Conservation (phyloP, 495 filamentous ascomycete genomes). For the Podospora fimiseda region DNA sequence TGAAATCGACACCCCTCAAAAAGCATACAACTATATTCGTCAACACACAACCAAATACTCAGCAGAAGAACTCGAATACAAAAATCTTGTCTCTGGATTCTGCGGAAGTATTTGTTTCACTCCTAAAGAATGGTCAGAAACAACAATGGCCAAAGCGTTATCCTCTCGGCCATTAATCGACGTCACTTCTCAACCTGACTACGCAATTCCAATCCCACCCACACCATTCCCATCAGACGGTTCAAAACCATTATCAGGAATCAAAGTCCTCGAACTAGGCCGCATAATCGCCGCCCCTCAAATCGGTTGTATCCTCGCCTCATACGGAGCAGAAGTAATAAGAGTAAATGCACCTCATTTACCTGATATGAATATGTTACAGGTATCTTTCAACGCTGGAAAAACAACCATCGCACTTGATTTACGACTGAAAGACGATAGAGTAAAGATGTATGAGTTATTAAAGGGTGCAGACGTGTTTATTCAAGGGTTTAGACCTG, state of each 20-base stretch:
- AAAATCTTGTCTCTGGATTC: constrained; percentile 19
- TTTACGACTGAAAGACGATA: constrained; percentile 39
- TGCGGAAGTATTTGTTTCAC: constrained; percentile 26
- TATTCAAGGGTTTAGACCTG: constrained; percentile 50
- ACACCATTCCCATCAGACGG: constrained; percentile 9
- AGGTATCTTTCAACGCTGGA: constrained; percentile 27
- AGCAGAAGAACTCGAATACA: constrained; percentile 20
- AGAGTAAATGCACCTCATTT: constrained; percentile 18
- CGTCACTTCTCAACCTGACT: not conserved
- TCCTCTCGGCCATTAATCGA: constrained; percentile 19
- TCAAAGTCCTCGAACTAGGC: constrained; percentile 50
- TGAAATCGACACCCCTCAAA: constrained; percentile 10
- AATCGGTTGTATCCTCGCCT: constrained; percentile 46
- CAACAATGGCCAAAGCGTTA: constrained; percentile 20
- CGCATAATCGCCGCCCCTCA: constrained; percentile 47
- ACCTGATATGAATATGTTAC: constrained; percentile 16
- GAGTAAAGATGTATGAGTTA: constrained; percentile 43
- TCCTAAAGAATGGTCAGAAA: constrained; percentile 11
- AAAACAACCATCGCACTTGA: constrained; percentile 39
- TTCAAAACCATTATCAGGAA: constrained; percentile 17
- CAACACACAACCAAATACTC: not conserved
- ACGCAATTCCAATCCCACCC: constrained; percentile 1
- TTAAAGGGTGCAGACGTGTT: constrained; percentile 46
- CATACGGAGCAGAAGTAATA: constrained; percentile 47
- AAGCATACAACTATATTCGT: constrained; percentile 20